Evolutionary conservation across 2,329 filamentous ascomycete genomes (phyloP).

Genomic region (Metarhizium anisopliae): DNA sequence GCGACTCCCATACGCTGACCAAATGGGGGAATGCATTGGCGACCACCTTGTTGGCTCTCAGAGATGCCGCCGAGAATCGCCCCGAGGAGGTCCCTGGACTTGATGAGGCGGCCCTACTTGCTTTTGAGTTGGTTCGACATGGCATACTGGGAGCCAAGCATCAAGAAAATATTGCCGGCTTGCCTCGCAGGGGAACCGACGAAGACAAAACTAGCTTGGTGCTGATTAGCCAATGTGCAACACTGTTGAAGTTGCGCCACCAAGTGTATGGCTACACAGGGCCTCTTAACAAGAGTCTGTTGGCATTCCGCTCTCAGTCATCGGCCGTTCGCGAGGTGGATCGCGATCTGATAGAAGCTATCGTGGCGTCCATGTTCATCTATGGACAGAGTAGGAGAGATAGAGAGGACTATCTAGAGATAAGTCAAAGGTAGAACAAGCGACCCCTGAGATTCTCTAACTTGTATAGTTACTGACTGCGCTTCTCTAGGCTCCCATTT

Average conservation of each 20-base stretch:
- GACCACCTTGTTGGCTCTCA: conserved; percentile 54
- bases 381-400: conserved; percentile 69
- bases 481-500: conserved; percentile 50
- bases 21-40: conserved; percentile 75
- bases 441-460: background rate
- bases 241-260: conserved; percentile 73
- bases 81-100: conserved; percentile 38
- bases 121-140: conserved; percentile 75
- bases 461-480: background rate
- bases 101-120: conserved; percentile 72
- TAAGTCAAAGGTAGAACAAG: conserved; percentile 56
- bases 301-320: conserved; percentile 78
- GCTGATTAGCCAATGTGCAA: conserved; percentile 79
- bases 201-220: conserved; percentile 71
- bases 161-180: conserved; percentile 44
- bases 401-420: conserved; percentile 53
- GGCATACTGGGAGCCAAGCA: conserved; percentile 67
- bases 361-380: conserved; percentile 71
- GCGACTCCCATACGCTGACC: conserved; percentile 70
- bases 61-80: conserved; percentile 39
- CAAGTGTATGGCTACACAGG: conserved; percentile 86
- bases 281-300: conserved; percentile 79
- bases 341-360: conserved; percentile 76
- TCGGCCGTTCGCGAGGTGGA: conserved; percentile 70
- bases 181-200: conserved; percentile 48